These are phyloP conservation scores for Piper longum DNA, from an alignment of 164 flowering plant genomes.

Conservation along the genomic window DNA sequence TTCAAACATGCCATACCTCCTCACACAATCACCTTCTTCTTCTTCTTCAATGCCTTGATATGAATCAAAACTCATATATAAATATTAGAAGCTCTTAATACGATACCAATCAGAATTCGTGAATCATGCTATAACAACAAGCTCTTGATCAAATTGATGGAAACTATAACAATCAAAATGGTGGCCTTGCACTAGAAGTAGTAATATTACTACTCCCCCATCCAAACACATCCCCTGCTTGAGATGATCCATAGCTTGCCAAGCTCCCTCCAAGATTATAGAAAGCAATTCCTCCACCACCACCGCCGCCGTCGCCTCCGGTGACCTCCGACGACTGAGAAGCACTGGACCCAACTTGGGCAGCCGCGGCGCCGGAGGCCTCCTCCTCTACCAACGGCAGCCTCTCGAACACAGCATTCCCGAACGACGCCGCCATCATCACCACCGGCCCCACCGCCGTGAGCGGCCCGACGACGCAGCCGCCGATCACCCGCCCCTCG, in stretches of 20 bases:
- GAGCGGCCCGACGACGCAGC: conserved; percentile 19
- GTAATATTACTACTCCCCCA: conserved; percentile 26
- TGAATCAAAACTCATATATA: no score
- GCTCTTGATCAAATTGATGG: neutral
- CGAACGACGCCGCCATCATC: conserved; percentile 22
- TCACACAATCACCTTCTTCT: neutral
- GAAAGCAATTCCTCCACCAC: conserved; percentile 11
- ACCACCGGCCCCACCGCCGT: conserved; percentile 20
- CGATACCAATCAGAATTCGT: no score
- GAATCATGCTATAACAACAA: neutral
- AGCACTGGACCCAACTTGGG: conserved; percentile 10
- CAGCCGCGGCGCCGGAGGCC: conserved; percentile 28
- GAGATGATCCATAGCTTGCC: conserved; percentile 17
- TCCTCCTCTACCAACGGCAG: conserved; percentile 23
- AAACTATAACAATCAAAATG: conserved; percentile 13
- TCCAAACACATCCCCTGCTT: conserved; percentile 24
- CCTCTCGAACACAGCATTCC: conserved; percentile 21
- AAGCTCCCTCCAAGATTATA: conserved; percentile 20
- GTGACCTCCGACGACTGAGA: conserved; percentile 3
- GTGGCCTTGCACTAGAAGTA: conserved; percentile 16
- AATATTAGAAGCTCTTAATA: no score
- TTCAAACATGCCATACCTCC: no score
- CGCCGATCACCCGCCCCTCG: conserved; percentile 25
- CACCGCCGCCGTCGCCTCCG: conserved; percentile 12
- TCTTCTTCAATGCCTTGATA: no score